Percentiles rank a stretch among this genome's conserved stretches.
Evolutionary conservation across 1,284 basidiomycete genomes (phyloP).

Genomic region (Stygiomarasmius scandens): DNA sequence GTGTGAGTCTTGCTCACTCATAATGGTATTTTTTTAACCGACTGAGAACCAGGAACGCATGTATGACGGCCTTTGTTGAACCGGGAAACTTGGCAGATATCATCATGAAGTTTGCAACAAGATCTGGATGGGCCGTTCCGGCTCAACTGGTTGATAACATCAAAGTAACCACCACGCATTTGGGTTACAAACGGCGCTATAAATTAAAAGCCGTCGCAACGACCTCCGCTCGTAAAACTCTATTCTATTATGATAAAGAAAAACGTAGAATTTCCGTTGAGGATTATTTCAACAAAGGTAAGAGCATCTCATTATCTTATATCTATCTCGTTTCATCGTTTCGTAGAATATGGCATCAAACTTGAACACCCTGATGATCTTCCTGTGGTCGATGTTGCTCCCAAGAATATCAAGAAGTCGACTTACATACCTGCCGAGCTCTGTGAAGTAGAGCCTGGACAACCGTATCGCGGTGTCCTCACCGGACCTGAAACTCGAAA

Average conservation of each 20-base stretch:
- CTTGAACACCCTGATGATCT: slow-evolving; percentile 53
- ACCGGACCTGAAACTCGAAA: slow-evolving; percentile 52
- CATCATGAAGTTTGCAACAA: slow-evolving; percentile 47
- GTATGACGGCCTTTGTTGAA: slow-evolving; percentile 71
- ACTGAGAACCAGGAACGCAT: slow-evolving; percentile 48
- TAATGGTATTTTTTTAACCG: background rate
- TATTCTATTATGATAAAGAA: slow-evolving; percentile 57
- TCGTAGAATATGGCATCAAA: slow-evolving; percentile 57
- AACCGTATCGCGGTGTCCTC: slow-evolving; percentile 50
- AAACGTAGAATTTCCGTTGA: slow-evolving; percentile 54
- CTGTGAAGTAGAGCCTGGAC: slow-evolving; percentile 59
- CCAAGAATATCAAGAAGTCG: slow-evolving; percentile 37
- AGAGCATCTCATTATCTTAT: slow-evolving; percentile 22
- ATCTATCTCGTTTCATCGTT: background rate
- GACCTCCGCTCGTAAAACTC: slow-evolving; percentile 46
- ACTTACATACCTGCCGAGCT: slow-evolving; percentile 67
- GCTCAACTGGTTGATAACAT: slow-evolving; percentile 51
- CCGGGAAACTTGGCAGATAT: slow-evolving; percentile 63
- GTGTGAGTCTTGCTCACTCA: slow-evolving; percentile 39
- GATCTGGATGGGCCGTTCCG: slow-evolving; percentile 47
- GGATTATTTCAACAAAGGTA: slow-evolving; percentile 63
- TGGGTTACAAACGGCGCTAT: slow-evolving; percentile 55
- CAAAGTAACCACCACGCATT: slow-evolving; percentile 59
- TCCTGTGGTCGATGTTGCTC: slow-evolving; percentile 67
- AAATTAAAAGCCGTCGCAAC: slow-evolving; percentile 48